Evolutionary conservation across 345 rosid species (phyloP).

Genomic region (Crucihimalaya himalaica): DNA sequence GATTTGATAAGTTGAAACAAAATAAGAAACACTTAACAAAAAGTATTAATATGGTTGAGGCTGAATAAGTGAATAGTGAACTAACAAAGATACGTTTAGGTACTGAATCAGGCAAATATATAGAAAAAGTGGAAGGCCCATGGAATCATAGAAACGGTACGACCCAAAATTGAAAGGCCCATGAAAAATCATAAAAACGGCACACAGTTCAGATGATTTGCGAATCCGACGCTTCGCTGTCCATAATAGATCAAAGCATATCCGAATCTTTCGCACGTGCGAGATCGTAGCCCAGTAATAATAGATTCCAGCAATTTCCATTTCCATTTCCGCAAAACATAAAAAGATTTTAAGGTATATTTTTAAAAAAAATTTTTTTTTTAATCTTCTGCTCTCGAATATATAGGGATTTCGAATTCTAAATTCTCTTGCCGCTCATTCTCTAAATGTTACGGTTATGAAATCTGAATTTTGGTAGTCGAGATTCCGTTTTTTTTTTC

Average conservation of each 20-base stretch:
- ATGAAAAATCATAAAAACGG: slow-evolving; percentile 9
- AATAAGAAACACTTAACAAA: neutral
- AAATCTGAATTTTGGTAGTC: slow-evolving; percentile 1
- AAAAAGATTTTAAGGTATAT: neutral
- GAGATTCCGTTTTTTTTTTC: neutral
- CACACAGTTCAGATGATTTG: neutral
- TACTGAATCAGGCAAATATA: too few relatives aligned
- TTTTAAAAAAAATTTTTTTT: too few relatives aligned
- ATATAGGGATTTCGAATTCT: slow-evolving; percentile 11
- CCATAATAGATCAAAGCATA: slow-evolving; percentile 22
- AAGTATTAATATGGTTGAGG: neutral
- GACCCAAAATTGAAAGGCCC: neutral
- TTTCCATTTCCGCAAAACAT: neutral
- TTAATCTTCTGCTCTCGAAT: neutral
- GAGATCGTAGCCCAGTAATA: slow-evolving; percentile 17
- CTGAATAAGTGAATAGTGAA: too few relatives aligned
- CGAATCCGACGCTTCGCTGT: slow-evolving; percentile 24
- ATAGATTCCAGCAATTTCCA: neutral
- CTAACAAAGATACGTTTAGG: too few relatives aligned
- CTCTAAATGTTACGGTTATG: neutral
- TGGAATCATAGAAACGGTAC: too few relatives aligned
- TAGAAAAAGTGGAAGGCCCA: too few relatives aligned
- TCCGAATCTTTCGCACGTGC: slow-evolving; percentile 42
- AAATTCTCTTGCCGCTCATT: slow-evolving; percentile 16
- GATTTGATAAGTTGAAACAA: neutral